A percentile compares a stretch with the other conserved stretches of the same genome.
Conservation (phyloP, 169 alveolate species). For the Babesia microti region DNA sequence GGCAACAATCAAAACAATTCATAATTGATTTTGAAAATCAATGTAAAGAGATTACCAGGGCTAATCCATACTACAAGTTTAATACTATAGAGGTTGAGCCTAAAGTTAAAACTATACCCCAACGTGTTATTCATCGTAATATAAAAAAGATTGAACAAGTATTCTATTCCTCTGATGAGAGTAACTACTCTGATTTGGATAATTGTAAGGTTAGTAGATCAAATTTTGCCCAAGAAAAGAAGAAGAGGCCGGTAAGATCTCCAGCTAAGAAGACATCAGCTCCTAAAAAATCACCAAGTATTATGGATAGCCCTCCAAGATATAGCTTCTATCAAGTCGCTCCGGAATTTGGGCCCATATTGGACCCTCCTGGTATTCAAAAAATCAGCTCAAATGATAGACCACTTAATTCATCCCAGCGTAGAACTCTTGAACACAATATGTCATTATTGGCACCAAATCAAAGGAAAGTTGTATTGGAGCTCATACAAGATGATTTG, state of each 20-base stretch:
- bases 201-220: constrained; percentile 1
- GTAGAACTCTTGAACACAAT: constrained; percentile 52
- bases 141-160: no score
- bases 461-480: constrained; percentile 73
- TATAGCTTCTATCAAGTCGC: no score
- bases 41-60: no score
- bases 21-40: constrained; percentile 56
- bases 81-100: no score
- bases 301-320: no score
- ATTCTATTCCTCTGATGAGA: no score
- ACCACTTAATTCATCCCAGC: constrained; percentile 59
- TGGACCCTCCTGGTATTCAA: constrained; percentile 69
- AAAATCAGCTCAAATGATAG: constrained; percentile 59
- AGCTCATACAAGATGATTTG: constrained; percentile 70
- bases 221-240: neutral
- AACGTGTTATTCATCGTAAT: no score
- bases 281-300: no score
- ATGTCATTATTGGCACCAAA: constrained; percentile 63
- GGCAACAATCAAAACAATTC: constrained; percentile 61
- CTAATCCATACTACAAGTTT: no score
- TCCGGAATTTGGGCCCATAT: constrained; percentile 62
- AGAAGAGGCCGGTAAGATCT: neutral
- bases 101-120: no score
- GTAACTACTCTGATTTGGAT: no score
- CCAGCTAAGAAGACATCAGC: constrained; percentile 3